Conservation (phyloP, 1,139 yeast species). For the Geotrichum europaeum region DNA sequence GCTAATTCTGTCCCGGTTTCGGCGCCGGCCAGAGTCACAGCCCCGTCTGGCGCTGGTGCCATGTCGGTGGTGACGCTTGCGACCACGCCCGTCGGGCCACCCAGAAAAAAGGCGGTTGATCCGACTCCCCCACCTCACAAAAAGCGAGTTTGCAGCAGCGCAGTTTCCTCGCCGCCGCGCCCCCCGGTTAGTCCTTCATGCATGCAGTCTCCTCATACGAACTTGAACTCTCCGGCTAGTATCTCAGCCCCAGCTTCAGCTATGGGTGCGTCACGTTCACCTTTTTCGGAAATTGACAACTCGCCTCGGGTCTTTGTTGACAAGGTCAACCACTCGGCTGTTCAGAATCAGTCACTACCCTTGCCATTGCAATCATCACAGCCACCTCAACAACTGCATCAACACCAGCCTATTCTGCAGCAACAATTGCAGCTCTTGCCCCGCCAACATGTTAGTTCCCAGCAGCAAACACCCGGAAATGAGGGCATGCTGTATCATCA, state of each 20-base stretch:
- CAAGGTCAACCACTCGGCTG: neutral
- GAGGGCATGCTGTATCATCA: neutral
- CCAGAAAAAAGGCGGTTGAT: neutral
- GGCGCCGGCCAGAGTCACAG: neutral
- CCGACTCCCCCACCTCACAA: neutral
- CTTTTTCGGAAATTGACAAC: neutral
- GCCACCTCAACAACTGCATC: neutral
- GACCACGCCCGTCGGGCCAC: neutral
- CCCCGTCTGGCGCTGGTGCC: neutral
- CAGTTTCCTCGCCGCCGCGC: conserved; percentile 2
- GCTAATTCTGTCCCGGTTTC: conserved; percentile 11
- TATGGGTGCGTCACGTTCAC: neutral
- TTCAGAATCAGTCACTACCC: neutral
- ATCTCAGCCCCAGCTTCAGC: neutral
- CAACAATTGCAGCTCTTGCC: conserved; percentile 34
- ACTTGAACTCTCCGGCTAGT: conserved; percentile 3
- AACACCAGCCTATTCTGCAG: conserved; percentile 18
- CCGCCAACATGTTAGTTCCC: neutral
- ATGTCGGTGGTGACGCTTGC: neutral
- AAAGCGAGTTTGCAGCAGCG: conserved; percentile 7
- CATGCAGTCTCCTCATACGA: conserved; percentile 2
- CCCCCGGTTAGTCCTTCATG: conserved; percentile 9
- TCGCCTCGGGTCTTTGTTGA: neutral
- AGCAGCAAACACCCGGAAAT: neutral
- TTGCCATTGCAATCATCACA: neutral